phyloP scores from a whole-genome alignment of 306 rosid genomes.

The Rosa rugosa region DNA sequence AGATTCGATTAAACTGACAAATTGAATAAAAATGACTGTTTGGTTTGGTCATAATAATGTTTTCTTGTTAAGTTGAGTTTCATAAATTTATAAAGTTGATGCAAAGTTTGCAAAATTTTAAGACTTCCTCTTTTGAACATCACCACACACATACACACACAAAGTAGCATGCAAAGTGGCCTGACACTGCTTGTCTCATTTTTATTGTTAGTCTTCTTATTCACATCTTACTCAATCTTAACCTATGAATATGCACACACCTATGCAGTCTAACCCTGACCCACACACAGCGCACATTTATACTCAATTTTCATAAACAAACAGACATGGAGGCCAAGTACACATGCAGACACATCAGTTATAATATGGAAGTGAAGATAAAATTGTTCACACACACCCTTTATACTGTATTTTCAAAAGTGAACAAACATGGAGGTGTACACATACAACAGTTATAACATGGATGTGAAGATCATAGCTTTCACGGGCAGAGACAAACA shows the following conservation, averaged over 20 bases:
- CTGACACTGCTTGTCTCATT: background rate
- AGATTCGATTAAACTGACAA: background rate
- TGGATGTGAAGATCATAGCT: background rate
- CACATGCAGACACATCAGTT: background rate
- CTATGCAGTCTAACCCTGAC: background rate
- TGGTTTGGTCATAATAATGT: background rate
- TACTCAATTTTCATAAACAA: background rate
- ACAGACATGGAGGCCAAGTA: background rate
- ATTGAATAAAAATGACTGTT: background rate
- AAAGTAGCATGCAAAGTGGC: background rate
- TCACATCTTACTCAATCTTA: background rate
- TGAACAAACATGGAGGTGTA: background rate
- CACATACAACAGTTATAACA: background rate
- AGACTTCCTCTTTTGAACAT: background rate
- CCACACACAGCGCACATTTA: background rate
- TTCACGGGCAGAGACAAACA: background rate
- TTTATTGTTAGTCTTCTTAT: background rate
- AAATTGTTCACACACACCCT: background rate
- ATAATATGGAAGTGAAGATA: background rate
- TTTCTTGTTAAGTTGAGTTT: background rate
- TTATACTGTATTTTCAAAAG: background rate
- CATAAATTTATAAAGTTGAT: background rate
- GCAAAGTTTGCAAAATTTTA: background rate
- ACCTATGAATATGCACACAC: background rate
- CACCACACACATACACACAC: background rate